These are phyloP conservation scores for Phytophthora hybrid DNA, from an alignment of 352 stramenopile species.

Conservation along the genomic window DNA sequence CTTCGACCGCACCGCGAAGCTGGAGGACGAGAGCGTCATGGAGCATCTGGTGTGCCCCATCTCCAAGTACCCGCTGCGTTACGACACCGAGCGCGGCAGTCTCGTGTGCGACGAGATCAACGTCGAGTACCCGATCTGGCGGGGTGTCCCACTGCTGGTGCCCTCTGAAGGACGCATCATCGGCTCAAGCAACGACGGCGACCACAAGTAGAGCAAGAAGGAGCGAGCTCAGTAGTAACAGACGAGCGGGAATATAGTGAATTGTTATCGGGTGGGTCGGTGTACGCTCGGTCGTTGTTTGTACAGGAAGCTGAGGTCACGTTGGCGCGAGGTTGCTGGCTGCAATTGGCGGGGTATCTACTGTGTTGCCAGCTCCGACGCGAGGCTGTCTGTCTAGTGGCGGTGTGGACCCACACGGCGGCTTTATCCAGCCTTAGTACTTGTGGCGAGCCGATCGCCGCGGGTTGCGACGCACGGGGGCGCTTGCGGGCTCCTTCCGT, in stretches of 20 bases:
- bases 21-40: conserved; percentile 76
- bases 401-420: conserved; percentile 6
- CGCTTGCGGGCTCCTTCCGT: conserved; percentile 67
- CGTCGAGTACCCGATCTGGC: conserved; percentile 86
- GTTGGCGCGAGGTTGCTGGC: neutral
- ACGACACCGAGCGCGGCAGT: conserved; percentile 61
- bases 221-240: neutral
- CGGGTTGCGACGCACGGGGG: conserved; percentile 78
- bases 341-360: conserved; percentile 28
- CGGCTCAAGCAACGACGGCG: conserved; percentile 42
- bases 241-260: conserved; percentile 14
- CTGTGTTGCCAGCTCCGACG: conserved; percentile 5
- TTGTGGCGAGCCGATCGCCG: conserved; percentile 69
- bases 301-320: neutral
- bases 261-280: conserved; percentile 14
- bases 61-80: conserved; percentile 85
- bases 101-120: conserved; percentile 87
- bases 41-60: conserved; percentile 87
- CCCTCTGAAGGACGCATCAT: conserved; percentile 78
- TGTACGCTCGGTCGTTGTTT: neutral
- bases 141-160: conserved; percentile 77
- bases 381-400: conserved; percentile 27
- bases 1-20: conserved; percentile 34
- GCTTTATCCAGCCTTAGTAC: conserved; percentile 56
- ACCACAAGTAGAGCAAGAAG: conserved; percentile 15